Base-by-base conservation (phyloP, 352 stramenopile genomes). In the Peronospora belbahrii region DNA sequence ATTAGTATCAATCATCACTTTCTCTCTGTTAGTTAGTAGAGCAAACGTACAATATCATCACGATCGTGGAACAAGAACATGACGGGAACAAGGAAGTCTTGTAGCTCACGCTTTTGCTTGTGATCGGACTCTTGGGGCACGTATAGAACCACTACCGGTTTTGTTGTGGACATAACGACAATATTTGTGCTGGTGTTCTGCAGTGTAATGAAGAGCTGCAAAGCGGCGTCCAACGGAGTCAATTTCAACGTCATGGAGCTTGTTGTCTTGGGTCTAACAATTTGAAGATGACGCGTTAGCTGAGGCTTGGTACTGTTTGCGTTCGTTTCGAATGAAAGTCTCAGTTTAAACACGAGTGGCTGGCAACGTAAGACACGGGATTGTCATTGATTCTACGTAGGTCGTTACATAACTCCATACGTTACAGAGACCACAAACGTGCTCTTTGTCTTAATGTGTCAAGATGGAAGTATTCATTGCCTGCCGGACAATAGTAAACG, bases 51-150 rank as follows among this genome's bases (percentile, higher is more conserved):
- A 38, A 88, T 52, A 41, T 85, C 75, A n/a, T 61, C 57, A 56
- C 79, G 75, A 15, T 66, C 65, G 32, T 67, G 65, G 42, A 90
- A 67, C 46, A 88, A 60, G 61, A 84, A 85, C 34, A 58, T 56
- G 24, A 87, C 40, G 23, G 73, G 61, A 36, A 64, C 42, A 17
- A 85, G 8, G 33, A 85, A 65, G 19, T 70, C 66, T 47, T 70
- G 46, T 27, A 65, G 48, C 7, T 61, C 59, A 25, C 57, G 62
- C 37, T 72, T 61, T 31, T 73, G 48, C 34, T 56, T 64, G 25
- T 35, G 38, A 11, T 54, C 45, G 20, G 23, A 44, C 30, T 62
- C 37, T 24, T 39, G 37, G 6, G 37, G 40, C 37, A 73, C 37
- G 2, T 40, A 62, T 24, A 73, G 48, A 20, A 36, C 33, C 32